Percentiles rank a stretch among this genome's conserved stretches.
Evolutionary conservation across 2,329 filamentous ascomycete genomes (phyloP).

Genomic region (Zymoseptoria passerinii): DNA sequence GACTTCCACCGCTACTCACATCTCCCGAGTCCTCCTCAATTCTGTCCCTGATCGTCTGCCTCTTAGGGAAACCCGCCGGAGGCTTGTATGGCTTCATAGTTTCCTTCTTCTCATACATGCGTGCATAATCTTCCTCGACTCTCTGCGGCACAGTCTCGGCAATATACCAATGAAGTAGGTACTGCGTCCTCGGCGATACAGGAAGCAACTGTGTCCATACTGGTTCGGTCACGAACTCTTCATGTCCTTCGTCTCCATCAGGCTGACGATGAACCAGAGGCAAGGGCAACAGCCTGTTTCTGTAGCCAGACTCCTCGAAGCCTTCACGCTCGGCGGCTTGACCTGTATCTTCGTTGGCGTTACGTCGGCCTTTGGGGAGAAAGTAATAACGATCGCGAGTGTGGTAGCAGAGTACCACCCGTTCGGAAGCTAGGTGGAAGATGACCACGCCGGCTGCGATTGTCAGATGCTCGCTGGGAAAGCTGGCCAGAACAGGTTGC

Average conservation of each 20-base stretch:
- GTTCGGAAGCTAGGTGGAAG: slow-evolving; percentile 39
- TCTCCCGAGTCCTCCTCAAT: slow-evolving; percentile 30
- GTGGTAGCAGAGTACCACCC: slow-evolving; percentile 44
- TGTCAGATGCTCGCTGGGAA: slow-evolving; percentile 21
- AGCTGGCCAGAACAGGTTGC: slow-evolving; percentile 19
- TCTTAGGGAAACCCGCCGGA: slow-evolving; percentile 32
- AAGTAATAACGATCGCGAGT: slow-evolving; percentile 37
- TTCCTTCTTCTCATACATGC: neutral
- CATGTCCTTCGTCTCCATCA: slow-evolving; percentile 25
- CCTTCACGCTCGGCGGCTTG: slow-evolving; percentile 41
- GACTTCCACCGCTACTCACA: slow-evolving; percentile 25
- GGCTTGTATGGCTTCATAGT: slow-evolving; percentile 10
- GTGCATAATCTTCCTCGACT: slow-evolving; percentile 9
- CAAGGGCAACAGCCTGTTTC: slow-evolving; percentile 42
- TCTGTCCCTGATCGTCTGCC: slow-evolving; percentile 32
- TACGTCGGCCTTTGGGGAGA: slow-evolving; percentile 42
- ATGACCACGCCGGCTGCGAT: slow-evolving; percentile 41
- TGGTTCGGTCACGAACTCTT: slow-evolving; percentile 34
- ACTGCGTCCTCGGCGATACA: slow-evolving; percentile 30
- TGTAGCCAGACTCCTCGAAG: slow-evolving; percentile 44
- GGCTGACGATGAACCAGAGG: slow-evolving; percentile 39
- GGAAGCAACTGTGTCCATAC: slow-evolving; percentile 41
- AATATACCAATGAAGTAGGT: slow-evolving; percentile 41
- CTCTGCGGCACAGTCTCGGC: slow-evolving; percentile 38
- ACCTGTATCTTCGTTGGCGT: slow-evolving; percentile 39